A percentile compares a stretch with the other conserved stretches of the same genome.
Evolutionary conservation across 352 stramenopile genomes (phyloP).

Genomic region (Phytopythium helicoides): DNA sequence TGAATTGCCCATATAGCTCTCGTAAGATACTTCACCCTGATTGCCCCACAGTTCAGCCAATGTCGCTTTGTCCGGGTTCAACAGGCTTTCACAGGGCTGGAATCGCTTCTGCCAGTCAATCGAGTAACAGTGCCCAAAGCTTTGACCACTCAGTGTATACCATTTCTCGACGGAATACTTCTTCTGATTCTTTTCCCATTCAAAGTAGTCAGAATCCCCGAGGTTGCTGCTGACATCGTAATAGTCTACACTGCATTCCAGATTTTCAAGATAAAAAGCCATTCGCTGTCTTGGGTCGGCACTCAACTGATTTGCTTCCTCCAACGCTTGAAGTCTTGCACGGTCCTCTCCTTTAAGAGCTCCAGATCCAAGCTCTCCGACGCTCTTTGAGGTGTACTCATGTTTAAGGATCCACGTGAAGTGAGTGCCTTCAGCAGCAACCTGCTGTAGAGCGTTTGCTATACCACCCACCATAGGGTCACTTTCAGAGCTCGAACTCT

Average conservation of each 20-base stretch:
- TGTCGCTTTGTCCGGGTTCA: conserved; percentile 19
- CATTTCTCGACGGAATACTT: conserved; percentile 11
- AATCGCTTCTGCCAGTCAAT: background rate
- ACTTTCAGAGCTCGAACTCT: too few species aligned
- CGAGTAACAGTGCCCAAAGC: background rate
- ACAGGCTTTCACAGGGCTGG: background rate
- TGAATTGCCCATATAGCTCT: conserved; percentile 9
- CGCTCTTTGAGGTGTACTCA: conserved; percentile 10
- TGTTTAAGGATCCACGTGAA: conserved; percentile 16
- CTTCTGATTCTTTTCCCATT: conserved; percentile 8
- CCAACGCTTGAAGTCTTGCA: conserved; percentile 5
- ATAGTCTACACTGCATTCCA: conserved; percentile 5
- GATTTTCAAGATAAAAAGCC: conserved; percentile 11
- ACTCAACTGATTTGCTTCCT: conserved; percentile 11
- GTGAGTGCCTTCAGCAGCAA: background rate
- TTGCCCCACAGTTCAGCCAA: conserved; percentile 9
- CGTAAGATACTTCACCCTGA: conserved; percentile 2
- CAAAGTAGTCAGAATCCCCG: too few species aligned
- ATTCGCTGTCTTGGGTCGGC: conserved; percentile 8
- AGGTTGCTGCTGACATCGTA: background rate
- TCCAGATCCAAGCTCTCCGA: conserved; percentile 2
- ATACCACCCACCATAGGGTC: conserved; percentile 5
- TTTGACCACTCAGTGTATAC: conserved; percentile 2
- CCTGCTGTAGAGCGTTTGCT: background rate
- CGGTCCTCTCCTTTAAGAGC: conserved; percentile 13